These are phyloP conservation scores for Tylopilus sp. DNA, from an alignment of 768 basidiomycete genomes.

Conservation along the genomic window DNA sequence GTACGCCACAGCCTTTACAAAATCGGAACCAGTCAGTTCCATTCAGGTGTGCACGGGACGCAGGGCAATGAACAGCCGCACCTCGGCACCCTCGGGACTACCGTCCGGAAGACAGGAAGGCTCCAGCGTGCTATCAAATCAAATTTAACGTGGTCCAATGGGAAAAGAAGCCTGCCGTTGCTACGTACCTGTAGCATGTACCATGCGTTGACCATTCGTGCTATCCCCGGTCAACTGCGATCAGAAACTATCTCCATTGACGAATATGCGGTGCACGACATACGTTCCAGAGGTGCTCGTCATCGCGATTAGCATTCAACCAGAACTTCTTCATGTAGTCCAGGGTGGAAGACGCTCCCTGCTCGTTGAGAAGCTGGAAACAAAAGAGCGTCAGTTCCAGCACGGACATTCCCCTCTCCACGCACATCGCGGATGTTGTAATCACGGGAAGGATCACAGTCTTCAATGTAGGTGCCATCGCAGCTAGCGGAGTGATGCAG, in stretches of 20 bases:
- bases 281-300: slow-evolving; percentile 73
- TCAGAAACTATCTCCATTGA: background rate
- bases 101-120: slow-evolving; percentile 54
- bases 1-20: slow-evolving; percentile 57
- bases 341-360: slow-evolving; percentile 57
- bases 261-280: slow-evolving; percentile 9
- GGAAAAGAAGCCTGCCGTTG: background rate
- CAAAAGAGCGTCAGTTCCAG: background rate
- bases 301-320: slow-evolving; percentile 57
- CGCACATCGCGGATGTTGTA: slow-evolving; percentile 45
- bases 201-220: slow-evolving; percentile 75
- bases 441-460: slow-evolving; percentile 39
- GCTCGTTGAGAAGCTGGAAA: slow-evolving; percentile 47
- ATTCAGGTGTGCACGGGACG: background rate
- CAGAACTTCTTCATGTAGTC: slow-evolving; percentile 61
- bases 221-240: slow-evolving; percentile 25
- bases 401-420: background rate
- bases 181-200: slow-evolving; percentile 38
- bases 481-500: slow-evolving; percentile 40
- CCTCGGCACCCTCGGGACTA: slow-evolving; percentile 60
- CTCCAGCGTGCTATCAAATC: slow-evolving; percentile 48
- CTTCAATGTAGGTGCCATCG: slow-evolving; percentile 39
- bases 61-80: slow-evolving; percentile 15
- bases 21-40: background rate
- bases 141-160: background rate